A percentile compares a stretch with the other conserved stretches of the same genome.
phyloP scores from a whole-genome alignment of 345 rosid genomes.

The Corymbia maculata region DNA sequence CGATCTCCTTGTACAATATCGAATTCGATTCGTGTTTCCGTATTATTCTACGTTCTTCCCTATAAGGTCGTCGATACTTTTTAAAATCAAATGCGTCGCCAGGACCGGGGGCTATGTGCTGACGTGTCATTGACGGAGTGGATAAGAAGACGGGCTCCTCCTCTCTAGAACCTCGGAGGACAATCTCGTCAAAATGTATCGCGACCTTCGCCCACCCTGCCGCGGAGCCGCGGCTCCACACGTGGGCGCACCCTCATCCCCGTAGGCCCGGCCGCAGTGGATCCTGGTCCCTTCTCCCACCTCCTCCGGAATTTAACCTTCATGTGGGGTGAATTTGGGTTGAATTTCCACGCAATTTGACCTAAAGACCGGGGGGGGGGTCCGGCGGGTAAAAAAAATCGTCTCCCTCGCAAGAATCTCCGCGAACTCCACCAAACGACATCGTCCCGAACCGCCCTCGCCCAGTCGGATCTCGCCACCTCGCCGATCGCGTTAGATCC shows the following conservation, averaged over 20 bases:
- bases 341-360: constrained; percentile 59
- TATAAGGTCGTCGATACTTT: not conserved
- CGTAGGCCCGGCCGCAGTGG: not conserved
- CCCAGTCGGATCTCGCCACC: constrained; percentile 15
- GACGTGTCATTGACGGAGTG: constrained; percentile 6
- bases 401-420: constrained; percentile 7
- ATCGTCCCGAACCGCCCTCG: not conserved
- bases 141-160: not conserved
- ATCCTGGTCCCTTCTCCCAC: not conserved
- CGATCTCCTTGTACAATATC: not conserved
- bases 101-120: not conserved
- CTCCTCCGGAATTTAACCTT: constrained; percentile 9
- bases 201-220: not conserved
- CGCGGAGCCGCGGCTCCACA: not conserved
- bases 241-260: not conserved
- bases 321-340: constrained; percentile 48
- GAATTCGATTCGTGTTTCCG: not conserved
- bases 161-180: not conserved
- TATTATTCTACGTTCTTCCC: not conserved
- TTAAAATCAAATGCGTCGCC: not conserved
- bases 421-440: not conserved
- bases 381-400: not conserved
- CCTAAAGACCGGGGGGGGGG: constrained; percentile 4
- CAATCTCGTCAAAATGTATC: not conserved
- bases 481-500: not conserved